Evolutionary conservation across 495 filamentous ascomycete genomes (phyloP).

Genomic region (Chaetomidium leptoderma): DNA sequence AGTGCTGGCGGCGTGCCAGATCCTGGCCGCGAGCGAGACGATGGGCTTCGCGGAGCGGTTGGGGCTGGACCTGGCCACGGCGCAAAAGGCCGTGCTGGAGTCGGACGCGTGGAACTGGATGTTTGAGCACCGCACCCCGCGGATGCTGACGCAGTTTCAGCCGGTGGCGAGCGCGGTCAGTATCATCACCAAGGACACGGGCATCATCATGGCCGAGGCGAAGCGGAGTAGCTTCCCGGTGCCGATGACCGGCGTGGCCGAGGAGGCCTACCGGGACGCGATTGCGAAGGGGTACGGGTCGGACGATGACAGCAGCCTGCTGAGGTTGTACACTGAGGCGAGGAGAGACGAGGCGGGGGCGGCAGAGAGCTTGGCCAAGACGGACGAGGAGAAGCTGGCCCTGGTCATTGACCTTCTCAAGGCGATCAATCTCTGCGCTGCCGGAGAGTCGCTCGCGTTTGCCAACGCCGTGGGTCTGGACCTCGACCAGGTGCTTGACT

Average conservation of each 20-base stretch:
- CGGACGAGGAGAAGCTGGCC: conserved; percentile 41
- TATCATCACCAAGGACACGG: conserved; percentile 77
- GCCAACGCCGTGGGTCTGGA: conserved; percentile 60
- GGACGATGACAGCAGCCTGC: conserved; percentile 67
- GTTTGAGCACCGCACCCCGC: conserved; percentile 69
- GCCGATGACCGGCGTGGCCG: conserved; percentile 66
- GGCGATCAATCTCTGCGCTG: conserved; percentile 60
- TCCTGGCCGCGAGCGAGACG: conserved; percentile 66
- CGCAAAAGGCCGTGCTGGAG: conserved; percentile 53
- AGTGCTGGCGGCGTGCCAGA: conserved; percentile 72
- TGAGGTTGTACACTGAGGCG: conserved; percentile 55
- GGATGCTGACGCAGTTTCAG: conserved; percentile 65
- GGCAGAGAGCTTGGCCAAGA: conserved; percentile 39
- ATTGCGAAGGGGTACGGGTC: conserved; percentile 57
- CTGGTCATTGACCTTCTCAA: conserved; percentile 58
- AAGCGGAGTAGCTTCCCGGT: conserved; percentile 57
- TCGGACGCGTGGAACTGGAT: conserved; percentile 72
- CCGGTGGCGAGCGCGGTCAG: conserved; percentile 64
- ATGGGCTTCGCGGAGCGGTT: conserved; percentile 67
- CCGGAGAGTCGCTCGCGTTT: conserved; percentile 64
- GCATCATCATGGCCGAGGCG: conserved; percentile 70
- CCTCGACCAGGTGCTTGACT: conserved; percentile 58
- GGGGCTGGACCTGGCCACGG: conserved; percentile 57
- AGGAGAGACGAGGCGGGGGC: conserved; percentile 31
- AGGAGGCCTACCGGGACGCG: conserved; percentile 63